Base-by-base conservation (phyloP, 2,329 filamentous ascomycete genomes). In the Coniochaeta sp. region DNA sequence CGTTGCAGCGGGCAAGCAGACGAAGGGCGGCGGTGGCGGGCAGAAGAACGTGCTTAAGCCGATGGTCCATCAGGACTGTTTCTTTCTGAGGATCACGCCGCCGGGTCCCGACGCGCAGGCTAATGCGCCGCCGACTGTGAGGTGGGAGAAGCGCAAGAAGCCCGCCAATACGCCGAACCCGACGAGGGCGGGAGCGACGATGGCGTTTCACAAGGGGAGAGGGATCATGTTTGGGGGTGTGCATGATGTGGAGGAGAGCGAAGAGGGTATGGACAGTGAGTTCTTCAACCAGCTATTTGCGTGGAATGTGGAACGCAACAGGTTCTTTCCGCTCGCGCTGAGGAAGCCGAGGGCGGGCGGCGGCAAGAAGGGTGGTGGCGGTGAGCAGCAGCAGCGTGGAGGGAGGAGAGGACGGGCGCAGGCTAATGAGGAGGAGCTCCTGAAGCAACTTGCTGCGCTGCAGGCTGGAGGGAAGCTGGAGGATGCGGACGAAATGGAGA, bases 161-260 rank as follows among this genome's bases (percentile, higher is more conserved):
- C 93, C 95, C 1, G 90, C 90, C 31, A 99, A 99, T 70, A 78
- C 89, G 8, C 95, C 95, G 0, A 90, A 86, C 64, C 95, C 95
- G 6, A 75, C 89, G 14, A 86, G 95, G 24, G 93, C 92, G 3
- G 95, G 95, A 34, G 87, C 91, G 0, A 98, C 93, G 1, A 98
- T 98, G 93, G 86, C 91, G 0, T 91, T 88, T 72, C 95, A 99
- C 76, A 95, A 93, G 74, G 93, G 93, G 0, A 86, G 95, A 62
- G 95, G 95, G 0, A 93, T 99, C 61, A 77, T 91, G 68, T 98
- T 98, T 71, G 95, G 95, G 52, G 95, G 95, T 58, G 95, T 99
- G 4, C 91, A 97, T 68, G 93, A 96, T 67, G 89, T 96, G 0
- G 91, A 96, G 72, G 84, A 93, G 71, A 93, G 85, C 64, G 93